Evolutionary conservation across 2,329 filamentous ascomycete genomes (phyloP), one percentile per base, ranked within the genome.

Genomic region (Phialophora tarda): DNA sequence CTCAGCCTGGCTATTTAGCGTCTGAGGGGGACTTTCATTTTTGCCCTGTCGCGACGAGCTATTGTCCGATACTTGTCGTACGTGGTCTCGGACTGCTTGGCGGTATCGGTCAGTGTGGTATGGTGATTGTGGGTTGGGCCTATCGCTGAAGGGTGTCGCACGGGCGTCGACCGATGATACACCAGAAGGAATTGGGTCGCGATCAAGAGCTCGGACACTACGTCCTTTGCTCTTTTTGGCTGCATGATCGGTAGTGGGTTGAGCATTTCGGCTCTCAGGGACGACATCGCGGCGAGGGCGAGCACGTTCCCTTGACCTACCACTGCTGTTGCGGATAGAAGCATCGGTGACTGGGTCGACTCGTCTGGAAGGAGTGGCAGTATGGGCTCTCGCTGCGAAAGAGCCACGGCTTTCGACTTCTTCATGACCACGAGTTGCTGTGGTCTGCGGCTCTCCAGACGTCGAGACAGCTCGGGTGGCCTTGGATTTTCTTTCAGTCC

Each of bases 71-170:
- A 23, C 57, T 32, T 30, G 57, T 23, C 38, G 4, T 44, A 14
- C 4, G 57, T 47, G 47, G 7, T 32, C 41, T 30, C 21, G 24
- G 4, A 26, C 26, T 17, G 26, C 57, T 11, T 21, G 57, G 3
- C 24, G 41, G 41, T 32, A 50, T n/a, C 41, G 57, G n/a, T 44
- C 26, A 3, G 41, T 59, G 21, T 50, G 41, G 41, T 59, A 41
- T n/a, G 56, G 56, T 5, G 56, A 59, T 12, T 30, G 10, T 28
- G 11, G 56, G 6, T 11, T 44, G 11, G 24, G 5, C 11, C 14
- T 1, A 30, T 28, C 26, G 14, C 17, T 34, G 7, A 11, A 7
- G 10, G 14, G 30, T 21, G 17, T 8, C 17, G 38, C 38, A 2
- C 38, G 17, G 17, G 5, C 38, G 6, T 44, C 5, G 38, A n/a